Evolutionary conservation across 768 basidiomycete species (phyloP), one percentile per base, ranked within the genome.

Genomic region (Macrolepiota dolichaula): DNA sequence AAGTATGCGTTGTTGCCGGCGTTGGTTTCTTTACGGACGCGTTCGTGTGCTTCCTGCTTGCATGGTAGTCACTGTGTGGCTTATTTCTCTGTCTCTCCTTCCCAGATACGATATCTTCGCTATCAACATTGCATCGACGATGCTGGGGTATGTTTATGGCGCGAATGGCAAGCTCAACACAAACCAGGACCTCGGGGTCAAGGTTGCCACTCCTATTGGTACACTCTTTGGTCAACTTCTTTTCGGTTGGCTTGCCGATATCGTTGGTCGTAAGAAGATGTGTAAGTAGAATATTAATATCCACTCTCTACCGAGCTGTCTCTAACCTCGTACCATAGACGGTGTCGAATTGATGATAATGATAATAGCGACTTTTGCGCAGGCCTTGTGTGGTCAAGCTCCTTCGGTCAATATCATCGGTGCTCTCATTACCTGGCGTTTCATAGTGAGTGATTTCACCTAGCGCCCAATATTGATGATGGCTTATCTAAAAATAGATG

Each of bases 1-100:
- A 92, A 72, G 81, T 87, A 63, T 85, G 84, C 66, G 64, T 85
- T 59, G 83, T 83, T 40, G 77, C 91, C 2, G 92, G 94, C 66
- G 89, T 89, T 10, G 94, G 94, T 27, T 95, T 96, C 81, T 96
- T 94, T 79, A 94, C 94, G 52, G 93, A 92, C 75, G 86, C 88
- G 83, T 86, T 65, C 66, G 82, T 73, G 15, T n/a, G 19, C 24
- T 58, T 50, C 29, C 37, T 51, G 38, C 50, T 15, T 22, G n/a
- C n/a, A n/a, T 44, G 51, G 40, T 59, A 51, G 54, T 2, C 56
- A 24, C 27, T 25, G 57, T 6, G 60, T 19, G 49, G 40, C 38
- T 50, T 24, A 35, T 13, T 37, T 40, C 5, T 11, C 6, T 27
- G 37, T 15, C 19, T 44, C 55, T 13, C 49, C 24, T 29, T 37